These are phyloP conservation scores for Secale cereale DNA, from an alignment of 176 grass and related monocot genomes.

Conservation along the genomic window DNA sequence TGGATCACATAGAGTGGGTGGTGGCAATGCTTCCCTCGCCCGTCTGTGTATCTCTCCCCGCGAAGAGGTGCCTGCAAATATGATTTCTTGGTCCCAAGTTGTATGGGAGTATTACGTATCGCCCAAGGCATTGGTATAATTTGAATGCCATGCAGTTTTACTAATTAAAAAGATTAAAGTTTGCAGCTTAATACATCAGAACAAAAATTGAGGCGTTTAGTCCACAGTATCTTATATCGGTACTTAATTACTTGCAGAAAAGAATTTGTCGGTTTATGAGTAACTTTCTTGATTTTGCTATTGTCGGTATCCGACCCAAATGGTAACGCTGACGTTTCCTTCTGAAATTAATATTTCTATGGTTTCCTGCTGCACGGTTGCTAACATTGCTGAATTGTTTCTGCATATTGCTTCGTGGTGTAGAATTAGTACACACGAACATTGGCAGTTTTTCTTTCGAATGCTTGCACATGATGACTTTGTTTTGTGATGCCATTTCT, in stretches of 20 bases:
- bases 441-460: not conserved
- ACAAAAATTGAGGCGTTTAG: not conserved
- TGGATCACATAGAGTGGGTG: not conserved
- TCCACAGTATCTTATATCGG: not conserved
- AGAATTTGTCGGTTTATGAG: not conserved
- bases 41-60: not conserved
- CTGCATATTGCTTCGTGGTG: not conserved
- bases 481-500: not conserved
- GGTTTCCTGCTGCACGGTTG: not conserved
- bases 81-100: slow-evolving; percentile 3
- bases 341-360: not conserved
- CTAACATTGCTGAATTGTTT: not conserved
- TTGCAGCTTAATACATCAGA: not conserved
- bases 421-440: not conserved
- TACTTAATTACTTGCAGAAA: not conserved
- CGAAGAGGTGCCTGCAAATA: not conserved
- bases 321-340: not conserved
- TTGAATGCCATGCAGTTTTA: not conserved
- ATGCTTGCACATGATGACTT: not conserved
- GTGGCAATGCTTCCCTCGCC: not conserved
- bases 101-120: not conserved
- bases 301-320: not conserved
- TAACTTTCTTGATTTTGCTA: not conserved
- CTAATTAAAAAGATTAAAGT: not conserved
- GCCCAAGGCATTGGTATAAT: not conserved